phyloP scores from a whole-genome alignment of 2,329 filamentous ascomycete species.

The Aulographum hederae region DNA sequence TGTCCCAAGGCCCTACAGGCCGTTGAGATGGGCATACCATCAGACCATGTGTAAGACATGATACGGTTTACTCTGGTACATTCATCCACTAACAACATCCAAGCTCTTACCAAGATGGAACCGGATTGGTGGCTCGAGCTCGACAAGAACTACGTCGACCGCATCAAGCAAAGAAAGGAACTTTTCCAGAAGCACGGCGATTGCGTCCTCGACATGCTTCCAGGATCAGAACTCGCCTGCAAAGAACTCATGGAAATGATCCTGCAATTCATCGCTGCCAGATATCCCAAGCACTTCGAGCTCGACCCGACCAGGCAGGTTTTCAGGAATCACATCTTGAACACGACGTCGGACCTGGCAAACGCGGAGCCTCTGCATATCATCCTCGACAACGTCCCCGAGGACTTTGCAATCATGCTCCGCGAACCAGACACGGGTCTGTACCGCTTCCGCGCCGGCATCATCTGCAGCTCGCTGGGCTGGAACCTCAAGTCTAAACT shows the following conservation, averaged over 20 bases:
- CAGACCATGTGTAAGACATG: constrained; percentile 68
- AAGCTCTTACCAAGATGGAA: constrained; percentile 62
- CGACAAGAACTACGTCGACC: constrained; percentile 49
- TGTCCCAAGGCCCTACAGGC: constrained; percentile 55
- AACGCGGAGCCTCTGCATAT: constrained; percentile 47
- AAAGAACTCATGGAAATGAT: constrained; percentile 82
- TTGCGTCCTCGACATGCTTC: constrained; percentile 46
- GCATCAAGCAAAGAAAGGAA: constrained; percentile 48
- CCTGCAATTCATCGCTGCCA: constrained; percentile 57
- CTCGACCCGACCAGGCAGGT: constrained; percentile 34
- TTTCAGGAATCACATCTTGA: constrained; percentile 52
- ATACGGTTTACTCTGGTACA: constrained; percentile 2
- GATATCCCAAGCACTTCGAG: constrained; percentile 61
- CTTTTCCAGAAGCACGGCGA: constrained; percentile 46
- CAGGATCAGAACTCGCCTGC: constrained; percentile 60
- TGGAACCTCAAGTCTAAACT: constrained; percentile 66
- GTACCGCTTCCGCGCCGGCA: constrained; percentile 57
- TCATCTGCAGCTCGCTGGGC: constrained; percentile 62
- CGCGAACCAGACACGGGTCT: constrained; percentile 51
- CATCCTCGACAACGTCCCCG: constrained; percentile 60
- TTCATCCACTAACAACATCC: constrained; percentile 4
- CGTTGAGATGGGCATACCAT: constrained; percentile 70
- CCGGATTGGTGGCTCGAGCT: constrained; percentile 81
- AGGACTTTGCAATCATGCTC: constrained; percentile 66
- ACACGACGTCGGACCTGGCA: constrained; percentile 41